Conservation (phyloP, 345 rosid genomes). For the Populus alba region DNA sequence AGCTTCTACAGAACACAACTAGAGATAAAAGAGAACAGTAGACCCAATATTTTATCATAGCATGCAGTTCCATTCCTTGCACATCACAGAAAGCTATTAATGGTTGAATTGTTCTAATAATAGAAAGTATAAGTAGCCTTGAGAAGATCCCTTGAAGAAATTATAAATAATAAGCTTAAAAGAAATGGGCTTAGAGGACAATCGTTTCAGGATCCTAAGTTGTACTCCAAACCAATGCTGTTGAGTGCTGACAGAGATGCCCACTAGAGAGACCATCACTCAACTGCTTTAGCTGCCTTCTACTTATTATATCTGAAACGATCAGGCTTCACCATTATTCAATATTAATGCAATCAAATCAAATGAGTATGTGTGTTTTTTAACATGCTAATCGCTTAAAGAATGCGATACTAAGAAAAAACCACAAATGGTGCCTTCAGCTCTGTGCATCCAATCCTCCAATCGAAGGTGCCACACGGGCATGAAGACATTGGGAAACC, state of each 20-base stretch:
- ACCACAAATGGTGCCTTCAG: not conserved
- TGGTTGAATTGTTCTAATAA: not conserved
- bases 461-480: not conserved
- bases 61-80: not conserved
- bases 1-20: not conserved
- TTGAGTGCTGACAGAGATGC: not conserved
- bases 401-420: not conserved
- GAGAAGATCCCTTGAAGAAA: not conserved
- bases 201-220: not conserved
- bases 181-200: not conserved
- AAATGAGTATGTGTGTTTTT: not conserved
- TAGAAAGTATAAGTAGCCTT: not conserved
- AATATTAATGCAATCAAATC: not conserved
- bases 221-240: not conserved
- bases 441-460: not conserved
- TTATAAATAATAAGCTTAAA: not conserved
- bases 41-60: not conserved
- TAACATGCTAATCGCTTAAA: not conserved
- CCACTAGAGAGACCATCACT: not conserved
- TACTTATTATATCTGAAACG: not conserved
- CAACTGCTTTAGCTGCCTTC: not conserved
- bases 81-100: not conserved
- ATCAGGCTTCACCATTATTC: not conserved
- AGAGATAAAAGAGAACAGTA: not conserved
- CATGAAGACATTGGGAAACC: not conserved